Evolutionary conservation across 2,329 filamentous ascomycete genomes (phyloP), one percentile per base, ranked within the genome.

Genomic region (Verticillium nubilum): DNA sequence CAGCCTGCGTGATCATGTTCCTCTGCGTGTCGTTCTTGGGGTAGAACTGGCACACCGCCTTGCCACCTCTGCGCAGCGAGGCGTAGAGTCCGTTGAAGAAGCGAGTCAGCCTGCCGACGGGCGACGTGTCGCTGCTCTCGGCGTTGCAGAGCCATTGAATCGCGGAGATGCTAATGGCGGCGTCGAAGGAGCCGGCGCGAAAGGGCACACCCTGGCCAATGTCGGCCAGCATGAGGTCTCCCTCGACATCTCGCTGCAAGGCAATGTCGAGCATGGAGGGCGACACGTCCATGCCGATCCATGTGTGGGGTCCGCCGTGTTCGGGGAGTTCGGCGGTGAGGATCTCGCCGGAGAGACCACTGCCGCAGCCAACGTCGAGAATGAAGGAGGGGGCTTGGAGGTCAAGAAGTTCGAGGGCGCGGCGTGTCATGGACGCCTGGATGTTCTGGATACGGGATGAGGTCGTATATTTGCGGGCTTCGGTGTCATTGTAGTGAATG

Each of bases 101-200:
- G 52, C 94, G 81, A 4, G 85, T 83, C 27, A 99, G 75, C 5
- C 95, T 80, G 0, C 90, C 91, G 28, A 89, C 84, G 1, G 92
- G 90, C 1, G 85, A 90, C 0, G 95, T 93, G 56, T 96, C 92
- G 70, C 86, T 91, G 61, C 85, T 90, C 73, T 98, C 95, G 47
- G 94, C 95, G 73, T 97, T 98, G 74, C 95, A 99, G 29, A 99
- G 81, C 95, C 95, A 99, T 74, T 99, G 95, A n/a, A 99, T 90
- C 0, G 95, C 95, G 66, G 87, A 92, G 71, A 99, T 98, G 69
- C 88, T 92, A 67, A 99, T 92, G 25, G 95, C 95, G 0, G 94
- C 95, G 72, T 99, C 95, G 70, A 99, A 99, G 0, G 88, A 86
- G 31, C 95, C 95, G 0, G 95, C 86, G 17, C 95, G 87, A 73